Base-by-base conservation (phyloP, 306 rosid species). In the Argentina anserina region DNA sequence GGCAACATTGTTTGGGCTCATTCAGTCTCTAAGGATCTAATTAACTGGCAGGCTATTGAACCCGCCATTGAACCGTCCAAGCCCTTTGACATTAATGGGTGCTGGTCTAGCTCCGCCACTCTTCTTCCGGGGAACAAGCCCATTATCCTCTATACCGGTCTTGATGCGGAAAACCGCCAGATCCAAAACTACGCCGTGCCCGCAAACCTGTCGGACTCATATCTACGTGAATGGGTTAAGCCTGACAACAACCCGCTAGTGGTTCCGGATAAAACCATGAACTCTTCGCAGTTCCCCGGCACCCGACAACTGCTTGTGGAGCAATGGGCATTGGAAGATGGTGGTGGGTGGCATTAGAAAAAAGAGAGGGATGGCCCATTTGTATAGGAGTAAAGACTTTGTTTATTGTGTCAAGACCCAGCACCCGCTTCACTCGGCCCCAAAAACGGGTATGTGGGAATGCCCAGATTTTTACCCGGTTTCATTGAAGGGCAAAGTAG, bases 1-100 rank as follows among this genome's bases (percentile, higher is more conserved):
- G 97, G 97, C 0, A 91, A 94, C 82, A 91, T 94, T 42, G 96
- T 89, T 3, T 91, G 98, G 98, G 98, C 92, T 3, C 98, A 94
- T 80, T 88, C 98, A 2, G 78, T 94, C 0, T 94, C 98, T 3
- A 88, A 60, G 31, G 96, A 94, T 5, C 64, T 94, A 47, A 81
- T 91, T 69, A 89, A 88, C 14, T 94, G 98, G 98, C 75, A 81
- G 61, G 65, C 88, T 14, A 84, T 94, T 13, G 80, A 82, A 10
- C 89, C 83, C 0, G 92, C 92, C 3, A 68, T 91, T 14, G 77
- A 73, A 75, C 96, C 98, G 1, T 88, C 91, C 1, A 85, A 86
- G 76, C 85, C 91, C 31, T 91, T 87, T 26, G 98, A 94, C 66
- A 83, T 81, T 47, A 85, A 84, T 6, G 98, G 98, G 1, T 86